A percentile compares a stretch with the other conserved stretches of the same genome.
phyloP scores from a whole-genome alignment of 768 basidiomycete species.

The Suillus bovinus region DNA sequence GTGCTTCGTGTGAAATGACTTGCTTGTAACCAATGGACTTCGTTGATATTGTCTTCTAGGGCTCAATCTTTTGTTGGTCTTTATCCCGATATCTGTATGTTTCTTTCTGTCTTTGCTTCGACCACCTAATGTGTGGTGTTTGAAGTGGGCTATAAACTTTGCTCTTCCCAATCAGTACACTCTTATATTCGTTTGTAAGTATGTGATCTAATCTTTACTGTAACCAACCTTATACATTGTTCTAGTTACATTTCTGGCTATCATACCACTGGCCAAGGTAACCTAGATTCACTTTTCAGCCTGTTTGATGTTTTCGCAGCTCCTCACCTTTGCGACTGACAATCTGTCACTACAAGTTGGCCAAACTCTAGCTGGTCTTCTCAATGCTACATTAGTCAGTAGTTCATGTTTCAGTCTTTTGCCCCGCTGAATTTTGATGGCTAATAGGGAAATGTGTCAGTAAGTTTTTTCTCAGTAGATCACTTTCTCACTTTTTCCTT shows the following conservation, averaged over 20 bases:
- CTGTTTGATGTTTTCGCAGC: conserved; percentile 36
- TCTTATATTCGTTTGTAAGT: conserved; percentile 72
- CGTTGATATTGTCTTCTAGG: conserved; percentile 38
- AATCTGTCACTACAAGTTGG: conserved; percentile 82
- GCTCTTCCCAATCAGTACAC: conserved; percentile 52
- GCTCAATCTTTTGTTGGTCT: conserved; percentile 67
- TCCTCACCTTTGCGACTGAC: conserved; percentile 85
- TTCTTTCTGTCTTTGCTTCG: conserved; percentile 1
- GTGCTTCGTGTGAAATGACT: conserved; percentile 52
- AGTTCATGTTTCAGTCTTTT: neutral
- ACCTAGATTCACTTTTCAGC: neutral
- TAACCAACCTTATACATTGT: neutral
- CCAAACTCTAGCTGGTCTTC: conserved; percentile 77
- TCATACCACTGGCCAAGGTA: conserved; percentile 83
- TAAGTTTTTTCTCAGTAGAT: neutral
- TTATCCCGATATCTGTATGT: conserved; percentile 68
- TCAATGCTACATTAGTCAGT: conserved; percentile 81
- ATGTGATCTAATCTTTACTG: neutral
- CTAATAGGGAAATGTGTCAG: conserved; percentile 34
- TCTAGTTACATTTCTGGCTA: conserved; percentile 77
- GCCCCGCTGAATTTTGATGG: neutral
- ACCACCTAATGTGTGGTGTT: conserved; percentile 1
- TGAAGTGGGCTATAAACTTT: conserved; percentile 75
- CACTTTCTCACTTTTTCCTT: conserved; percentile 1
- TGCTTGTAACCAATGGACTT: neutral